Evolutionary conservation across 2,329 filamentous ascomycete species (phyloP).

Genomic region (Sporothrix dimorphospora): DNA sequence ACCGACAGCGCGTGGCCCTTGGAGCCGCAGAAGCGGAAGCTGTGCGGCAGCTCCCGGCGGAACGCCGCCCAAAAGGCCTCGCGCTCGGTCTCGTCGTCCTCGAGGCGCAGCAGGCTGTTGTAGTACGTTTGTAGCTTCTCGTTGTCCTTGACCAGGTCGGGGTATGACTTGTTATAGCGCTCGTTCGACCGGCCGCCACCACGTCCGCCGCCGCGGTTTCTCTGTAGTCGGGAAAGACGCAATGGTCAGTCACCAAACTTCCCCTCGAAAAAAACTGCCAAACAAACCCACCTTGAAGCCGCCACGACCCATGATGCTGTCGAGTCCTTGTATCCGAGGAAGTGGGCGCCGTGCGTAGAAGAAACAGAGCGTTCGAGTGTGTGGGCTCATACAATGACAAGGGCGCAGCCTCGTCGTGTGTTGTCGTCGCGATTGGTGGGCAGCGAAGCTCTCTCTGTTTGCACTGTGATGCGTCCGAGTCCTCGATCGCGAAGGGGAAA

Average conservation of each 20-base stretch:
- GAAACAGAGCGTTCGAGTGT: neutral
- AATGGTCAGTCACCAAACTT: neutral
- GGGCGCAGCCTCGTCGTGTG: neutral
- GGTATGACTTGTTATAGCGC: slow-evolving; percentile 51
- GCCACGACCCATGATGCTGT: slow-evolving; percentile 32
- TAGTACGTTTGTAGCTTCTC: slow-evolving; percentile 87
- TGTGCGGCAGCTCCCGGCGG: slow-evolving; percentile 87
- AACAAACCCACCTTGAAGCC: slow-evolving; percentile 32
- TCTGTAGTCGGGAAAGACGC: slow-evolving; percentile 28
- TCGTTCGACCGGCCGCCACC: slow-evolving; percentile 43
- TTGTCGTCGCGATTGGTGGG: neutral
- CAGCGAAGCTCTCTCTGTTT: neutral
- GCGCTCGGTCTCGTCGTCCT: slow-evolving; percentile 68
- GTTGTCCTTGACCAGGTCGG: slow-evolving; percentile 75
- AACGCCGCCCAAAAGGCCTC: slow-evolving; percentile 82
- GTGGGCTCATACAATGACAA: neutral
- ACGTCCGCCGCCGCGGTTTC: slow-evolving; percentile 42
- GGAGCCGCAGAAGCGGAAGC: slow-evolving; percentile 95
- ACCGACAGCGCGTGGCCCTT: slow-evolving; percentile 94
- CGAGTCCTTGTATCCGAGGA: neutral
- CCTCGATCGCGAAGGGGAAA: slow-evolving; percentile 11
- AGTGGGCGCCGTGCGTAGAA: neutral
- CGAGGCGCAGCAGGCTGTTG: slow-evolving; percentile 73
- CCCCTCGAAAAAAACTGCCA: neutral
- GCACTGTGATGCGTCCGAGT: neutral